Percentiles rank a stretch among this genome's conserved stretches.
These are phyloP conservation scores for Candida boleticola DNA, from an alignment of 805 yeast species.

Conservation along the genomic window DNA sequence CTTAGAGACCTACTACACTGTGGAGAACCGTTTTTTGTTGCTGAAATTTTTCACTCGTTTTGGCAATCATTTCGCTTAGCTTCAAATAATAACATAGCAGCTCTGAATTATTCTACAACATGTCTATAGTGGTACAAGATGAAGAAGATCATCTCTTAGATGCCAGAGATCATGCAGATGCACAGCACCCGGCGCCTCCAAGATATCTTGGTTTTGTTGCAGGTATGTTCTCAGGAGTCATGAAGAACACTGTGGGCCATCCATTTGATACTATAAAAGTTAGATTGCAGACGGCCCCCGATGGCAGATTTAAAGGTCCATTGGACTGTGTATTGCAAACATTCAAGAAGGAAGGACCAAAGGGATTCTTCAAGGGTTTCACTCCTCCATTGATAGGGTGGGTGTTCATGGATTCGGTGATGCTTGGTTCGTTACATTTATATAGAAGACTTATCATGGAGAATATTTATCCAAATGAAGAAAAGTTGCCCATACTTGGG, in stretches of 20 bases:
- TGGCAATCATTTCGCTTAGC: no score
- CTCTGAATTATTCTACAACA: no score
- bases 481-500: slow-evolving; percentile 69
- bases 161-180: slow-evolving; percentile 2
- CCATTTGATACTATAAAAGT: slow-evolving; percentile 92
- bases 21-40: no score
- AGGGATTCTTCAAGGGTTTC: slow-evolving; percentile 84
- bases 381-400: slow-evolving; percentile 93
- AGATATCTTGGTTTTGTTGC: slow-evolving; percentile 77
- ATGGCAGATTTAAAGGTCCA: slow-evolving; percentile 70
- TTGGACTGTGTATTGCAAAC: slow-evolving; percentile 78
- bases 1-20: no score
- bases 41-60: no score
- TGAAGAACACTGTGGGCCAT: slow-evolving; percentile 88
- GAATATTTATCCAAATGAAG: slow-evolving; percentile 56
- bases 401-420: slow-evolving; percentile 90
- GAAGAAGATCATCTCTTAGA: slow-evolving; percentile 23
- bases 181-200: slow-evolving; percentile 32
- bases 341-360: slow-evolving; percentile 66
- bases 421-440: slow-evolving; percentile 82
- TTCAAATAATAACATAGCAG: no score
- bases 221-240: slow-evolving; percentile 83
- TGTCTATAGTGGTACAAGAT: slow-evolving; percentile 27
- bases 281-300: slow-evolving; percentile 68
- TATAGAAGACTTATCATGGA: slow-evolving; percentile 69